These are phyloP conservation scores for Aspergillus taichungensis DNA, from an alignment of 495 filamentous ascomycete genomes.

Conservation along the genomic window DNA sequence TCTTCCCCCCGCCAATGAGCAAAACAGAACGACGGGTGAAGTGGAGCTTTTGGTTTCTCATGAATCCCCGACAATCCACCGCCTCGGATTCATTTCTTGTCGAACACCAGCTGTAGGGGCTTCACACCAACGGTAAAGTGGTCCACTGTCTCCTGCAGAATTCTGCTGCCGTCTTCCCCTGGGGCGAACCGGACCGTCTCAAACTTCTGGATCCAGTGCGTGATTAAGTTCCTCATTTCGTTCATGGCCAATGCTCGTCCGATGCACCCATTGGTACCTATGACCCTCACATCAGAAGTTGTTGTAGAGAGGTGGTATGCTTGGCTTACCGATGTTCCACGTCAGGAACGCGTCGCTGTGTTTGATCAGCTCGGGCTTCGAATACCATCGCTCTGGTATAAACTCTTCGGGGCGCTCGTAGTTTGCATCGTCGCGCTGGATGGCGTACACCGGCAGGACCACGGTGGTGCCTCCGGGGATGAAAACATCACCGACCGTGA, in stretches of 20 bases:
- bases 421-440: constrained; percentile 6
- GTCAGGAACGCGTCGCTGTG: constrained; percentile 10
- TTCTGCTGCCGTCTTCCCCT: constrained; percentile 24
- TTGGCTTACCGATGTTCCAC: constrained; percentile 7
- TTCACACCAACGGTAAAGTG: constrained; percentile 26
- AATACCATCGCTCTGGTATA: constrained; percentile 6
- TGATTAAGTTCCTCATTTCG: constrained; percentile 20
- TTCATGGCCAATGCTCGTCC: constrained; percentile 25
- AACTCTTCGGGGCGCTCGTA: constrained; percentile 9
- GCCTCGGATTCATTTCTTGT: neutral
- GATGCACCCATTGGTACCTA: constrained; percentile 6
- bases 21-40: neutral
- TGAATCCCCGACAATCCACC: no score
- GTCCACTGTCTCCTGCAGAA: constrained; percentile 27
- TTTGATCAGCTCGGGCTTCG: constrained; percentile 1
- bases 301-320: no score
- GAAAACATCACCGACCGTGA: constrained; percentile 30
- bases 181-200: constrained; percentile 19
- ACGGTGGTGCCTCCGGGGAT: constrained; percentile 34
- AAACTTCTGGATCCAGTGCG: constrained; percentile 15
- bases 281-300: neutral
- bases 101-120: constrained; percentile 6
- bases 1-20: no score
- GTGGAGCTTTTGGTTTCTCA: neutral
- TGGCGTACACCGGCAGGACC: constrained; percentile 17